A percentile compares a stretch with the other conserved stretches of the same genome.
Evolutionary conservation across 2,329 filamentous ascomycete species (phyloP).

Genomic region (Eurotiales sp.): DNA sequence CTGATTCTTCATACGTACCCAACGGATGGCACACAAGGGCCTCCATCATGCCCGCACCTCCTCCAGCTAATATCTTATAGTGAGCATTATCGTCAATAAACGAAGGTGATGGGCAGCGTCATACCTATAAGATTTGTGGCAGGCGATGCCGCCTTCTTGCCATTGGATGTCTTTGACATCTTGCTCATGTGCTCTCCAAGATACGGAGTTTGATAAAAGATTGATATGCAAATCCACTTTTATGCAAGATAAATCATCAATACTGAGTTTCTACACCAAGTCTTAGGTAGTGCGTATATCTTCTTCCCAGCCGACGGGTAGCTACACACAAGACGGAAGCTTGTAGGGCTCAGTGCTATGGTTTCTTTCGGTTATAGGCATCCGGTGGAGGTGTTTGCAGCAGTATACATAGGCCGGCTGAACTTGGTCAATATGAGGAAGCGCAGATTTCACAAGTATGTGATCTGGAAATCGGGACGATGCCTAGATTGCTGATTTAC

Average conservation of each 20-base stretch:
- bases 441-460: not conserved
- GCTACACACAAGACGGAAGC: too few species aligned
- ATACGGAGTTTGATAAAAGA: not conserved
- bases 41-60: slow-evolving; percentile 99
- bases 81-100: slow-evolving; percentile 17
- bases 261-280: not conserved
- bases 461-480: not conserved
- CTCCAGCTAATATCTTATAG: slow-evolving; percentile 64
- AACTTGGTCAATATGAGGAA: not conserved
- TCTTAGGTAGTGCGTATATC: too few species aligned
- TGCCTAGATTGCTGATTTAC: too few species aligned
- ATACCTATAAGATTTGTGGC: slow-evolving; percentile 88
- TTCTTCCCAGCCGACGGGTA: too few species aligned
- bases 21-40: slow-evolving; percentile 92
- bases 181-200: not conserved
- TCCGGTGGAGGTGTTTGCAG: not conserved
- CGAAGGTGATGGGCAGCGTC: not conserved
- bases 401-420: not conserved
- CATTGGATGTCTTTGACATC: slow-evolving; percentile 23
- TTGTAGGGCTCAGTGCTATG: too few species aligned
- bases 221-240: not conserved
- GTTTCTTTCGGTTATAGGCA: too few species aligned
- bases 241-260: not conserved
- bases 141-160: slow-evolving; percentile 71
- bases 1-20: slow-evolving; percentile 52